Evolutionary conservation across 331 rosid species (phyloP), one percentile per base, ranked within the genome.

Genomic region (Rhamnella rubrinervis): DNA sequence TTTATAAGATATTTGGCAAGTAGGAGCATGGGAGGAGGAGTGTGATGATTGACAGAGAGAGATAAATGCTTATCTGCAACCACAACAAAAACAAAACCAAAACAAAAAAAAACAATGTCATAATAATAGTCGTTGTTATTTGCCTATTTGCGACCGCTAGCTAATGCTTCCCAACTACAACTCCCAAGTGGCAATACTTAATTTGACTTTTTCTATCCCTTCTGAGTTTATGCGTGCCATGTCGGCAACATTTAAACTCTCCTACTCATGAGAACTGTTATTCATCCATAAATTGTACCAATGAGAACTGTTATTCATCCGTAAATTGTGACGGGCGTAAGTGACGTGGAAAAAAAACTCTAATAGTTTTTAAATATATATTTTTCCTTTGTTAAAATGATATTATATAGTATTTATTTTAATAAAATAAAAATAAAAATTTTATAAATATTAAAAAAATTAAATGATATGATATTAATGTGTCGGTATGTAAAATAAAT

Each of bases 171-270:
- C 75, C 79, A 73, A 46, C 78, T 44, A 71, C 55, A 38, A 65
- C 74, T 19, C 74, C 82, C 84, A 83, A 80, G 75, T 80, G 73
- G 77, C 82, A 17, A 15, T 59, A 23, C 20, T 52, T 73, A 15
- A 55, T 63, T 78, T 78, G 78, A 85, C 79, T 71, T 71, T 55
- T 4, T 2, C 35, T 4, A 31, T 41, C 41, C 20, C 21, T 18
- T 10, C 25, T 6, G 26, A 6, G 65, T 74, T 71, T 58, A 65
- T 71, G 77, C 77, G 84, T 73, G 81, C 84, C 84, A 76, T 86
- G 86, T 83, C 86, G 90, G 88, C 86, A 75, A 78, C 84, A 80
- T 60, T 75, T 60, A 78, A 67, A 23, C 63, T 18, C n/a, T n/a
- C 63, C 39, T 53, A 14, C 17, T 23, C 55, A 55, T 3, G 31